Percentiles rank a stretch among this genome's conserved stretches.
phyloP scores from a whole-genome alignment of 2,329 filamentous ascomycete genomes.

The Didymosphaeria variabile region DNA sequence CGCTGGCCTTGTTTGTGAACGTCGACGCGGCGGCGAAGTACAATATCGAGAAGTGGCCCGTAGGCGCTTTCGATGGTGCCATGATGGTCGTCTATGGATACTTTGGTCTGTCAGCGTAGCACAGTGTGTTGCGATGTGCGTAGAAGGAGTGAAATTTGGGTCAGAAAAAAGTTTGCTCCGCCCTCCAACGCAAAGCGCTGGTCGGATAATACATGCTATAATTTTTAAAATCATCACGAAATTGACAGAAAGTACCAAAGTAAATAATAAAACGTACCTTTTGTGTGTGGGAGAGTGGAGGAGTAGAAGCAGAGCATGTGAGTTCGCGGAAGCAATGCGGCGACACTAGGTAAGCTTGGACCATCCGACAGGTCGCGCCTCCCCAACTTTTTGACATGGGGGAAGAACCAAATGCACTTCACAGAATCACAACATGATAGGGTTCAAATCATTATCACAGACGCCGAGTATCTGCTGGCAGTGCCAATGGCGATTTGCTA shows the following conservation, averaged over 20 bases:
- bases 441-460: slow-evolving; percentile 15
- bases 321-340: slow-evolving; percentile 27
- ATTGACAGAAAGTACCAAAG: slow-evolving; percentile 8
- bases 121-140: background rate
- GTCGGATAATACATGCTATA: slow-evolving; percentile 62
- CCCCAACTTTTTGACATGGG: slow-evolving; percentile 13
- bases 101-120: slow-evolving; percentile 29
- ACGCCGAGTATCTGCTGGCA: slow-evolving; percentile 32
- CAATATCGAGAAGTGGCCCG: slow-evolving; percentile 78
- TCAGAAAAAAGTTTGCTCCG: slow-evolving; percentile 47
- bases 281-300: slow-evolving; percentile 19
- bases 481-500: slow-evolving; percentile 36
- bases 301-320: slow-evolving; percentile 25
- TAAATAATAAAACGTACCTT: slow-evolving; percentile 29
- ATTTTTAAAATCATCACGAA: slow-evolving; percentile 49
- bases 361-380: slow-evolving; percentile 13
- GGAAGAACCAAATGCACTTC: slow-evolving; percentile 7
- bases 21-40: slow-evolving; percentile 82
- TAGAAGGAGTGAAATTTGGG: slow-evolving; percentile 19
- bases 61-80: slow-evolving; percentile 59
- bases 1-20: slow-evolving; percentile 73
- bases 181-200: slow-evolving; percentile 39
- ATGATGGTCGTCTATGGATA: slow-evolving; percentile 31
- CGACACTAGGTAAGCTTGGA: slow-evolving; percentile 30
- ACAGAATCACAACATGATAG: slow-evolving; percentile 2